Evolutionary conservation across 2,329 filamentous ascomycete genomes (phyloP).

Genomic region (Diplodia scrobiculata): DNA sequence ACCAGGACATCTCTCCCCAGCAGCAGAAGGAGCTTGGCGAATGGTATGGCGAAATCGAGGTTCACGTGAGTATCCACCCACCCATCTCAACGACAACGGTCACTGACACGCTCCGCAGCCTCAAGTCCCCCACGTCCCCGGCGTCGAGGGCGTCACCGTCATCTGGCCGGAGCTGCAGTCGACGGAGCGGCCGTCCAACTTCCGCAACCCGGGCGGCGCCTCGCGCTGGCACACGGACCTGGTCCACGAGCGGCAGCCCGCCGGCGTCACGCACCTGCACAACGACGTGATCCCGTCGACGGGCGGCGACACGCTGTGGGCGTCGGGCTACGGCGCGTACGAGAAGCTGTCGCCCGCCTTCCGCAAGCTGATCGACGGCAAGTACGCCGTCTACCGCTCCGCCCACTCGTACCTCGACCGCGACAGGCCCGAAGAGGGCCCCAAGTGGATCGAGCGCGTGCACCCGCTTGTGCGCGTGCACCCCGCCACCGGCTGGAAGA

Average conservation of each 20-base stretch:
- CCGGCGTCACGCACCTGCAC: slow-evolving; percentile 68
- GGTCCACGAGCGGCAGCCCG: slow-evolving; percentile 70
- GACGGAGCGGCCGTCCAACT: slow-evolving; percentile 62
- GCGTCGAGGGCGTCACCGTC: slow-evolving; percentile 56
- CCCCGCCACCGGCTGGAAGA: slow-evolving; percentile 73
- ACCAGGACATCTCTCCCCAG: slow-evolving; percentile 49
- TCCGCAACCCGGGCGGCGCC: slow-evolving; percentile 68
- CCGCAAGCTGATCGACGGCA: slow-evolving; percentile 69
- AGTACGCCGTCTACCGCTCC: slow-evolving; percentile 64
- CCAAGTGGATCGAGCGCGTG: slow-evolving; percentile 65
- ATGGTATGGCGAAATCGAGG: slow-evolving; percentile 65
- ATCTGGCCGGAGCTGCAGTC: slow-evolving; percentile 71
- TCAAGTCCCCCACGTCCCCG: slow-evolving; percentile 70
- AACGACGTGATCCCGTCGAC: slow-evolving; percentile 66
- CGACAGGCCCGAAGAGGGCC: slow-evolving; percentile 61
- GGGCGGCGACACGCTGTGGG: slow-evolving; percentile 74
- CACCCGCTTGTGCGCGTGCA: slow-evolving; percentile 72
- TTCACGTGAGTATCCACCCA: slow-evolving; percentile 58
- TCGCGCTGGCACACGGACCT: slow-evolving; percentile 71
- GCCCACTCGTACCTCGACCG: slow-evolving; percentile 70
- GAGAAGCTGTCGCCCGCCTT: slow-evolving; percentile 72
- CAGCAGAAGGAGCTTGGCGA: slow-evolving; percentile 54
- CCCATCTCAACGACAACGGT: neutral
- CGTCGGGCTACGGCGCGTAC: slow-evolving; percentile 69
- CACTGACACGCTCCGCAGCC: slow-evolving; percentile 51